Base-by-base conservation (phyloP, 345 rosid genomes). In the Crucihimalaya himalaica region DNA sequence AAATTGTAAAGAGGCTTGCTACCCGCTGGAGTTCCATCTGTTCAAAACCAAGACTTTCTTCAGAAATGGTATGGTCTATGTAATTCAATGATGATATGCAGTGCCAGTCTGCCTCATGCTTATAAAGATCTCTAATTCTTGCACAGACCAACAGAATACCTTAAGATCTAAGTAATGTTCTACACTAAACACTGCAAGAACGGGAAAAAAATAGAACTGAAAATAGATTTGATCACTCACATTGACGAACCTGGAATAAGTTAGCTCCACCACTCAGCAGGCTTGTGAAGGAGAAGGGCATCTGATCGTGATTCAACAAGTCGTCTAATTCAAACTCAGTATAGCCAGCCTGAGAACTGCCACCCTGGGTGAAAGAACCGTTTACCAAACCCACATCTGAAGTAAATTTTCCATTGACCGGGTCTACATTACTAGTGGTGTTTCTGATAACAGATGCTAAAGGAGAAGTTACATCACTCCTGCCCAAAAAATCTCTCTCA, bases 11-110 rank as follows among this genome's bases (percentile, higher is more conserved):
- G 69, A 11, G 79, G 73, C 37, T 35, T 77, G 52, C 55, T 78
- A 71, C 82, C 54, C 78, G 70, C 29, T 16, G 85, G 86, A 76
- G 78, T 60, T 61, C 64, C 89, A 79, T 83, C 98, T 90, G 89
- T 32, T 77, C 21, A 53, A 72, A 70, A 62, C 63, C 37, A 4
- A 6, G 20, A 29, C 45, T 60, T 27, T 9, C 40, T 60, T 43
- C 46, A 51, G 53, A 83, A 67, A 63, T 27, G 5, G 71, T 50
- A 71, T 35, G 21, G 27, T 48, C 35, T 46, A 65, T 58, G 28
- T 66, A 72, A 12, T 18, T 8, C 27, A 3, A 27, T n/a, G 15
- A 43, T 56, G 19, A 52, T 31, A 68, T 43, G 59, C 55, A 31
- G 1, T 65, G 48, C 39, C 18, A 18, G 21, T 45, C 61, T 27